Evolutionary conservation across 106 monocot genomes (phyloP).

Genomic region (Ottelia alismoides): DNA sequence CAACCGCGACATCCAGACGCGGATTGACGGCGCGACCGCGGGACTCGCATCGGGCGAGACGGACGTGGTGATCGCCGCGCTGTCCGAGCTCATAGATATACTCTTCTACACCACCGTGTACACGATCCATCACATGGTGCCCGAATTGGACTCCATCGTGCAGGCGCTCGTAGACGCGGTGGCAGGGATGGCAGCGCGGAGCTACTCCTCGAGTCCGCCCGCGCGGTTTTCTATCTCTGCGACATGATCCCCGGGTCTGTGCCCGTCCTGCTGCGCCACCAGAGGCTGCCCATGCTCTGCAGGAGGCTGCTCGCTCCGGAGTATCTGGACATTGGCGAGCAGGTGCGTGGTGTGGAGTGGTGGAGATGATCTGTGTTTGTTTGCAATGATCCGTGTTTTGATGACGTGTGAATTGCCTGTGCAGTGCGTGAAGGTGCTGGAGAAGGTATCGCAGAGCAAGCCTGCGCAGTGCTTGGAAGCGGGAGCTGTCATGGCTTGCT

Average conservation of each 20-base stretch:
- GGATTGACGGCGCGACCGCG: too few relatives aligned
- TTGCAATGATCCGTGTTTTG: neutral
- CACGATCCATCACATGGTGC: too few relatives aligned
- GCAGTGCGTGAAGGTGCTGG: conserved; percentile 78
- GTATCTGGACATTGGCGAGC: conserved; percentile 84
- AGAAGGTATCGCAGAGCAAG: conserved; percentile 56
- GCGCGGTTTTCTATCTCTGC: conserved; percentile 66
- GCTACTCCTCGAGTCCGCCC: conserved; percentile 49
- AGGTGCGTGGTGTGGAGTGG: conserved; percentile 24
- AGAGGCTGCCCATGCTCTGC: conserved; percentile 48
- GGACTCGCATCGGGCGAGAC: neutral
- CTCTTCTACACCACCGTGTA: too few relatives aligned
- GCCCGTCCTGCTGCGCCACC: conserved; percentile 36
- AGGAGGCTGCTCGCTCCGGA: conserved; percentile 46
- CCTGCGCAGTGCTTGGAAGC: conserved; percentile 61
- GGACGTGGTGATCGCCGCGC: neutral
- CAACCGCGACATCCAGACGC: too few relatives aligned
- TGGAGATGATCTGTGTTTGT: neutral
- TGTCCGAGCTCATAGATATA: too few relatives aligned
- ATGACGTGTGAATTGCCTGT: neutral
- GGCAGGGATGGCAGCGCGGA: conserved; percentile 37
- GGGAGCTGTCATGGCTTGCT: conserved; percentile 43
- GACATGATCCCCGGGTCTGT: conserved; percentile 44
- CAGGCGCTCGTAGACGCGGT: conserved; percentile 42
- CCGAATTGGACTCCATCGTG: too few relatives aligned